Percentiles rank a stretch among this genome's conserved stretches.
phyloP scores from a whole-genome alignment of 305 asterid genomes.

The Salvia sclarea region DNA sequence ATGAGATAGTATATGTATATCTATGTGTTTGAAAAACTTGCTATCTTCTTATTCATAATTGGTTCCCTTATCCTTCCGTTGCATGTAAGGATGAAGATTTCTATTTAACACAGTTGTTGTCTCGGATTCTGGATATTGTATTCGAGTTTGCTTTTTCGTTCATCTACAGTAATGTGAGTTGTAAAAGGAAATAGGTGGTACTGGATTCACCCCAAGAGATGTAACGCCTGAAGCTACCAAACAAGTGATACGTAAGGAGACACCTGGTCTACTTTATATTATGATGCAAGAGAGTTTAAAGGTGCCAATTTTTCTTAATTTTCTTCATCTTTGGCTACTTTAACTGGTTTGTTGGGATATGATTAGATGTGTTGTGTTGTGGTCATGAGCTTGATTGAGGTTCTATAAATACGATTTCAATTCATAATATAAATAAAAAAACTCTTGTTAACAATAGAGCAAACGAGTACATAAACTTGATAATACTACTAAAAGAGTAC shows the following conservation, averaged over 20 bases:
- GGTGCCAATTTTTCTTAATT: conserved; percentile 44
- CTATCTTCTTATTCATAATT: conserved; percentile 4
- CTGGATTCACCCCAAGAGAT: conserved; percentile 93
- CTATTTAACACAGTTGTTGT: not conserved
- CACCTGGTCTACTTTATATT: conserved; percentile 85
- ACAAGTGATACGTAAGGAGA: conserved; percentile 73
- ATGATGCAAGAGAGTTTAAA: conserved; percentile 96
- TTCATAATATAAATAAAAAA: not conserved
- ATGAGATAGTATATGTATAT: conserved; percentile 11
- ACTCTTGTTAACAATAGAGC: not conserved
- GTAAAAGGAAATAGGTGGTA: conserved; percentile 66
- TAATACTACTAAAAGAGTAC: not conserved
- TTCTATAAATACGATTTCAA: not conserved
- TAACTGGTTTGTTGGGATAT: not conserved
- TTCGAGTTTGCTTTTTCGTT: conserved; percentile 19
- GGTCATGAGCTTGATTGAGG: not conserved
- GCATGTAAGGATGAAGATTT: not conserved
- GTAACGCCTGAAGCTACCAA: conserved; percentile 98
- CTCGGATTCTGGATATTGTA: conserved; percentile 14
- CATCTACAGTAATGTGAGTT: conserved; percentile 17
- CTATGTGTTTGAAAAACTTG: conserved; percentile 11
- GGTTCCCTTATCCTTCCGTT: conserved; percentile 4
- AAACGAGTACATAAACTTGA: no score
- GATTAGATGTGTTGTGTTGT: not conserved
- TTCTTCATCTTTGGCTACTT: not conserved